Base-by-base conservation (phyloP, 1,139 yeast genomes). In the Torulaspora globosa region DNA sequence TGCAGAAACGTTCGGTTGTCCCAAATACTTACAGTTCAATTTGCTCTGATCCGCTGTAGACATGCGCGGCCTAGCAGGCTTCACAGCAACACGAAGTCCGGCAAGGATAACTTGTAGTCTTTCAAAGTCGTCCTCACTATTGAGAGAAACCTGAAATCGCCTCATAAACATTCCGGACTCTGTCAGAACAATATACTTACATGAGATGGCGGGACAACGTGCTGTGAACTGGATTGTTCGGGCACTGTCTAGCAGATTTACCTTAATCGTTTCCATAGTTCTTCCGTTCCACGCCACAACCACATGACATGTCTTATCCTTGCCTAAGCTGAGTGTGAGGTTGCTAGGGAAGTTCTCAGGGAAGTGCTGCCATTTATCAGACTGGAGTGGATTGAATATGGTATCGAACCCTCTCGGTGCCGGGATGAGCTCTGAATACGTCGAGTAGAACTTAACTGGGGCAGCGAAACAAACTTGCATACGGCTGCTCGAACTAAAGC, bases 71-170 rank as follows among this genome's bases (percentile, higher is more conserved):
- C 47, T 40, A 11, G 50, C 50, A 15, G 39, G 41, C 29, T 51
- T 54, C 18, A 58, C 44, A 2, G 32, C 38, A 31, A 58, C 43
- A 6, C 53, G 52, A 12, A 53, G 37, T 18, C 39, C 39, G 10
- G 32, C 34, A n/a, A 60, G 41, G 2, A 50, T 23, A 1, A 40
- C 31, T 15, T 43, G 36, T 6, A 54, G 44, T 9, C 39, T 45
- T 2, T 31, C 33, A 48, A 53, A 59, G 14, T 57, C 62, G 2
- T 33, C 28, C 3, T 40, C 48, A 26, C 44, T 46, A 2, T 24
- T 23, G 24, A 60, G 52, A 6, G 53, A 51, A 7, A 61, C 38
- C 43, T 61, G 66, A 40, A 61, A 61, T 21, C 65, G 42, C 36
- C 45, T 55, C 33, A 60, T 26, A 24, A 36, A 38, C 7, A 27